Evolutionary conservation across 305 asterid genomes (phyloP).

Genomic region (Rubia balearica): DNA sequence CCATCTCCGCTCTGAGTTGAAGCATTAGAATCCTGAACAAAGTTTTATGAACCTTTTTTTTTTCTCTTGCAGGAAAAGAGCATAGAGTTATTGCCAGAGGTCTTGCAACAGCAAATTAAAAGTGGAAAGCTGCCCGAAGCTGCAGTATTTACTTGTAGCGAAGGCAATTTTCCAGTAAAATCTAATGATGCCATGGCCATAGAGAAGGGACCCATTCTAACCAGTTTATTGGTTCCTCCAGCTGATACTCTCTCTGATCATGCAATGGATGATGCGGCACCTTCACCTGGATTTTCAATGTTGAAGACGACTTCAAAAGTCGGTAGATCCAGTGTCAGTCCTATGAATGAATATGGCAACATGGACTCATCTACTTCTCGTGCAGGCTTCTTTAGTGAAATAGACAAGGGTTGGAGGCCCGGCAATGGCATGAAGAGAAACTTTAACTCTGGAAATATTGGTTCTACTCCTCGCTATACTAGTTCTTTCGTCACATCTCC

Average conservation of each 20-base stretch:
- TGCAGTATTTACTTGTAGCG: constrained; percentile 24
- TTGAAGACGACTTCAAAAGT: constrained; percentile 18
- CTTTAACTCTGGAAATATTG: constrained; percentile 22
- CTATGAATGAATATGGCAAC: constrained; percentile 16
- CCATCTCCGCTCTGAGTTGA: background rate
- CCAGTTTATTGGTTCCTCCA: constrained; percentile 41
- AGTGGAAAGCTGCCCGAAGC: constrained; percentile 50
- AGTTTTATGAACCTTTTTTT: background rate
- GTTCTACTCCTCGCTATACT: constrained; percentile 13
- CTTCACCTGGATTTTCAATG: constrained; percentile 19
- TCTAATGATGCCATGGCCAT: constrained; percentile 25
- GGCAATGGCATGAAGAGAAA: constrained; percentile 22
- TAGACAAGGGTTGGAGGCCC: constrained; percentile 24
- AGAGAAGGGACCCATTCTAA: constrained; percentile 49
- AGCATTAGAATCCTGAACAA: constrained; percentile 5
- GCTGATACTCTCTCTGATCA: constrained; percentile 17
- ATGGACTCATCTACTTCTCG: constrained; percentile 20
- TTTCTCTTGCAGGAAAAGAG: constrained; percentile 53
- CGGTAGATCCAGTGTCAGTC: constrained; percentile 20
- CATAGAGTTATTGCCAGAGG: constrained; percentile 68
- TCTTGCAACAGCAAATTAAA: constrained; percentile 60
- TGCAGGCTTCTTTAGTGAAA: constrained; percentile 18
- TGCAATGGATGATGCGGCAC: constrained; percentile 16
- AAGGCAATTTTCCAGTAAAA: constrained; percentile 27
- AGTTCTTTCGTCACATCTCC: constrained; percentile 24